phyloP scores from a whole-genome alignment of 2,329 filamentous ascomycete species.

The Gnomoniopsis sp. region DNA sequence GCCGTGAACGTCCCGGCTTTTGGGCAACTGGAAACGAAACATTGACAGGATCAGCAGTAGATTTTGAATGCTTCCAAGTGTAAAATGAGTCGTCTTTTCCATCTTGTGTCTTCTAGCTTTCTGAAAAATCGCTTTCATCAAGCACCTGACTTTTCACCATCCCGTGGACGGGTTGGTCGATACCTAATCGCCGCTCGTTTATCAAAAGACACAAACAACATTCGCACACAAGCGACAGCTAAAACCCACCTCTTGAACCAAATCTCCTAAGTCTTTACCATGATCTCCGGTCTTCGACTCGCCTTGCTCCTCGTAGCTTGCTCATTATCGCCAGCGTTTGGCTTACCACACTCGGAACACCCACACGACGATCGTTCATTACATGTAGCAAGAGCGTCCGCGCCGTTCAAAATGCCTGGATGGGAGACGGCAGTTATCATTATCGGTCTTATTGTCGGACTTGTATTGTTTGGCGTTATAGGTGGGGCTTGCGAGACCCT shows the following conservation, averaged over 20 bases:
- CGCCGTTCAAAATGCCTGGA: not conserved
- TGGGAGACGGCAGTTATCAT: conserved; percentile 6
- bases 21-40: not conserved
- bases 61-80: not conserved
- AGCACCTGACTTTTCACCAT: not conserved
- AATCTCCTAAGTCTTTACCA: not conserved
- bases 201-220: not conserved
- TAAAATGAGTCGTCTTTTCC: not conserved
- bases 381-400: not conserved
- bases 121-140: too few species aligned
- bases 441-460: not conserved
- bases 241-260: too few species aligned
- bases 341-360: not conserved
- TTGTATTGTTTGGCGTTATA: conserved; percentile 9
- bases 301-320: not conserved
- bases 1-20: not conserved
- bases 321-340: not conserved
- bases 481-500: conserved; percentile 12
- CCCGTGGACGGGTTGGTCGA: not conserved
- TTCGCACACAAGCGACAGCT: not conserved
- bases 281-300: not conserved
- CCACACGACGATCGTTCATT: not conserved
- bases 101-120: too few species aligned
- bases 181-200: not conserved
- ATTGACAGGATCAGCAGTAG: not conserved